Percentiles rank a stretch among this genome's conserved stretches.
These are phyloP conservation scores for Podosphaera fusca DNA, from an alignment of 2,329 filamentous ascomycete species.

Conservation along the genomic window DNA sequence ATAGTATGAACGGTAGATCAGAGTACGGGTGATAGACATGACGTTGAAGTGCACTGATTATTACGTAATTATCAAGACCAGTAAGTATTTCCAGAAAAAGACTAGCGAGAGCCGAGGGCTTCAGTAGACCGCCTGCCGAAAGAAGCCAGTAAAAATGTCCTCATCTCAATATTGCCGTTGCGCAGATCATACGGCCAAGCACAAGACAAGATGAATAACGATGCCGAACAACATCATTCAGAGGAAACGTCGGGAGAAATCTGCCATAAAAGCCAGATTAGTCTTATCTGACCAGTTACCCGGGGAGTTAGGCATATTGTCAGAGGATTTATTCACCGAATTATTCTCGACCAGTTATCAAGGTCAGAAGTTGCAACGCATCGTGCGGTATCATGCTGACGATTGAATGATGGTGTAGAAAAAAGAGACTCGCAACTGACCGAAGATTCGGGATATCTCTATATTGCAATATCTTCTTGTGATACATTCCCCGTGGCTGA, in stretches of 20 bases:
- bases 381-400: slow-evolving; percentile 1
- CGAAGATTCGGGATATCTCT: slow-evolving; percentile 22
- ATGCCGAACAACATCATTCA: background rate
- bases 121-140: too few relatives aligned
- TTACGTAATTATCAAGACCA: too few relatives aligned
- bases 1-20: too few relatives aligned
- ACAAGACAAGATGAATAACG: background rate
- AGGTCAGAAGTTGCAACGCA: slow-evolving; percentile 16
- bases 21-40: too few relatives aligned
- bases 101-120: too few relatives aligned
- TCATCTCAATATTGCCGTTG: too few relatives aligned
- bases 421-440: slow-evolving; percentile 8
- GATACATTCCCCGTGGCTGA: slow-evolving; percentile 31
- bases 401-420: slow-evolving; percentile 4
- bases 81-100: too few relatives aligned
- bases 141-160: too few relatives aligned
- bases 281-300: slow-evolving; percentile 68
- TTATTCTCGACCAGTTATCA: slow-evolving; percentile 43
- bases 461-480: slow-evolving; percentile 58
- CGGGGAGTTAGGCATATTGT: slow-evolving; percentile 67
- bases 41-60: too few relatives aligned
- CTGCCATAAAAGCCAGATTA: slow-evolving; percentile 55
- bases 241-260: slow-evolving; percentile 40
- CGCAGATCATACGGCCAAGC: too few relatives aligned
- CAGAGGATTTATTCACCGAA: slow-evolving; percentile 63